Evolutionary conservation across 345 rosid genomes (phyloP), one percentile per base, ranked within the genome.

Genomic region (Salix koriyanagi): DNA sequence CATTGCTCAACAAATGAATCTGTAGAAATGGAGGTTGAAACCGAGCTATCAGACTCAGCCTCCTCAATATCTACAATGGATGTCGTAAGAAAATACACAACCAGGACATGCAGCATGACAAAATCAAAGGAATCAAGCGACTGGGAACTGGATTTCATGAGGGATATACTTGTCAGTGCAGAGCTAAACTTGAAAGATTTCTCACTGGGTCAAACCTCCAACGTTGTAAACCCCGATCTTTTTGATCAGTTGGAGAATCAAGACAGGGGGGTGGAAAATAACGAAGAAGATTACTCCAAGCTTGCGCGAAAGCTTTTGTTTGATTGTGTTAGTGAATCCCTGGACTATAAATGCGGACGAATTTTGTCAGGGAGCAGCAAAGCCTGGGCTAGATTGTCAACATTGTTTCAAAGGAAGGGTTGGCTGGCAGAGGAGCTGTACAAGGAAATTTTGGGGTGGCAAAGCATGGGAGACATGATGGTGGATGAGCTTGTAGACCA

Each of bases 401-500:
- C 70, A 42, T 41, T 86, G 85, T 80, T 86, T 46, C 68, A 65
- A 50, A 79, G 84, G 60, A 89, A 84, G 68, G 87, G 78, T 41
- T 81, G 84, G 92, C 65, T 89, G 80, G 97, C 91, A 0, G 89
- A 87, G 73, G 91, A 90, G 79, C 72, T 91, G 81, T 82, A 81
- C 52, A 86, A 80, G 82, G 92, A 87, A 80, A 85, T 93, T 4
- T 73, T 41, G 0, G 82, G 84, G 26, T 85, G 89, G 91, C 86
- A 84, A 71, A 78, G 79, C 79, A 87, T 83, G 86, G 88, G 90
- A 65, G 96, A 88, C 54, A 46, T 83, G 84, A 86, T 87, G 92
- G 91, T 93, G 78, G 98, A 95, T 74, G 97, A 91, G 60, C 92
- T 95, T 74, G 92, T 91, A 36, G 92, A 90, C 67, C 89, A 72